These are phyloP conservation scores for Inga laurina DNA, from an alignment of 306 rosid species.

Conservation along the genomic window DNA sequence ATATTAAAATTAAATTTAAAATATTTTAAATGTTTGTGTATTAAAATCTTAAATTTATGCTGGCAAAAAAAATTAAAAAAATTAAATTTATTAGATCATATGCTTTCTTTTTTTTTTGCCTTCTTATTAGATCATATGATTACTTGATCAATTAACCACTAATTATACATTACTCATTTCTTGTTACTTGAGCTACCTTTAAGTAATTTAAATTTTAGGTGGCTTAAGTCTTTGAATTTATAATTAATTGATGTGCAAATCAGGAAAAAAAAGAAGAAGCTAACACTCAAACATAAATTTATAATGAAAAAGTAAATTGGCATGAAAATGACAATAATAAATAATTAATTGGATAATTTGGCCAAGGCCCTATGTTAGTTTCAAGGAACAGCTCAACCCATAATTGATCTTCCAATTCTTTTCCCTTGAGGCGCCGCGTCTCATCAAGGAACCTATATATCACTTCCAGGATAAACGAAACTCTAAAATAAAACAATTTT, in stretches of 20 bases:
- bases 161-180: background rate
- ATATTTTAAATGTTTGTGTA: background rate
- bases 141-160: background rate
- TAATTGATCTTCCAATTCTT: background rate
- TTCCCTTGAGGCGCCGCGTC: background rate
- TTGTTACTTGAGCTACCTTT: background rate
- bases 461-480: background rate
- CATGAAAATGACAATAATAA: background rate
- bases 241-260: background rate
- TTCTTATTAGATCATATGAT: background rate
- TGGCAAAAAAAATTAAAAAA: no score
- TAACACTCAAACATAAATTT: background rate
- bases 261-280: background rate
- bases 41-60: background rate
- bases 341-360: background rate
- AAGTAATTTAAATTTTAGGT: no score
- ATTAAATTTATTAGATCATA: no score
- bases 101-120: no score
- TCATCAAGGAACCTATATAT: background rate
- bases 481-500: background rate
- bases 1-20: background rate
- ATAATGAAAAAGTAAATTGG: background rate
- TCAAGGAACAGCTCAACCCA: background rate
- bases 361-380: background rate
- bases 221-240: background rate